A percentile compares a stretch with the other conserved stretches of the same genome.
Conservation (phyloP, 2,329 filamentous ascomycete species). For the Hypomyces perniciosus region DNA sequence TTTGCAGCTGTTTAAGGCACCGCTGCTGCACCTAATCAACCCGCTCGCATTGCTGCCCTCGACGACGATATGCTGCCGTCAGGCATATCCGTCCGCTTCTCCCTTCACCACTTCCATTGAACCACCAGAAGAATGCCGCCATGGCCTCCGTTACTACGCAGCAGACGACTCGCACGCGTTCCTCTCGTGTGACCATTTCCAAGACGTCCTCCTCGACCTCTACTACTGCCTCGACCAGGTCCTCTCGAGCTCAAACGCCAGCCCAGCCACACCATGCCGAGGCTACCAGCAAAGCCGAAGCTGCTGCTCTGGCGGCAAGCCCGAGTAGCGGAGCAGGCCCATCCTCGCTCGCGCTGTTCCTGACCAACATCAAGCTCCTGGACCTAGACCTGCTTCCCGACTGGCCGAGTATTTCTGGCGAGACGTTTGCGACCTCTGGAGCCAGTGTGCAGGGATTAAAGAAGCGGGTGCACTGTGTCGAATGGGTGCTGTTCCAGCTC, state of each 20-base stretch:
- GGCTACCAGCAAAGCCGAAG: not conserved
- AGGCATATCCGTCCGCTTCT: not conserved
- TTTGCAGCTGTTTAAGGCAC: too few species aligned
- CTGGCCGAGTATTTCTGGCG: constrained; percentile 69
- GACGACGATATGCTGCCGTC: too few species aligned
- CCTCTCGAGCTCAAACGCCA: not conserved
- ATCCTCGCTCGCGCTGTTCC: constrained; percentile 45
- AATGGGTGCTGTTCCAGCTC: constrained; percentile 87
- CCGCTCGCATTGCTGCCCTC: too few species aligned
- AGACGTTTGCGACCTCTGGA: constrained; percentile 59
- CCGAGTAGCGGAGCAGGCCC: constrained; percentile 3
- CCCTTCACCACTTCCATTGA: constrained; percentile 2
- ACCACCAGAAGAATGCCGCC: constrained; percentile 10
- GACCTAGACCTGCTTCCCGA: constrained; percentile 69
- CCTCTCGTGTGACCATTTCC: constrained; percentile 8
- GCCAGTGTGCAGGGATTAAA: constrained; percentile 69
- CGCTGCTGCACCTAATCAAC: too few species aligned
- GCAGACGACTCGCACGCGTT: constrained; percentile 13
- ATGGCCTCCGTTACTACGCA: constrained; percentile 11
- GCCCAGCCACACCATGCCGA: not conserved
- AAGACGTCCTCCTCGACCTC: too few species aligned
- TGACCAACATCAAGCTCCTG: constrained; percentile 78
- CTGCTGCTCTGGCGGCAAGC: not conserved
- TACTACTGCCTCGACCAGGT: not conserved
- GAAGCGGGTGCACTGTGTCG: constrained; percentile 72